Percentiles rank a stretch among this genome's conserved stretches.
These are phyloP conservation scores for Alternaria arborescens DNA, from an alignment of 2,329 filamentous ascomycete genomes.

Conservation along the genomic window DNA sequence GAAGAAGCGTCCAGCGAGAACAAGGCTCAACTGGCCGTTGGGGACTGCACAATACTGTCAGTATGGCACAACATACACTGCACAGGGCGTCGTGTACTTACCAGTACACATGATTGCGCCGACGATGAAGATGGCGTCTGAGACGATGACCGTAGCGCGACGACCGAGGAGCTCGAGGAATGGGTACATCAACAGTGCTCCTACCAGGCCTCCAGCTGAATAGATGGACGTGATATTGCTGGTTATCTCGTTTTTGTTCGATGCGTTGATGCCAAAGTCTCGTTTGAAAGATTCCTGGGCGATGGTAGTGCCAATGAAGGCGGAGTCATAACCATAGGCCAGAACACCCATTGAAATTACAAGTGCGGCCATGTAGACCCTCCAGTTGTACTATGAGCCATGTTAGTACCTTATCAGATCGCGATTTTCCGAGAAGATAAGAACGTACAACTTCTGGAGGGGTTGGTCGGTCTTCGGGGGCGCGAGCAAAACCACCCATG, in stretches of 20 bases:
- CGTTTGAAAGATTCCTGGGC: slow-evolving; percentile 58
- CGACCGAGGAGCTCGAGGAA: slow-evolving; percentile 58
- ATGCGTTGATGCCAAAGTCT: slow-evolving; percentile 51
- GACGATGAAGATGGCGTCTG: slow-evolving; percentile 56
- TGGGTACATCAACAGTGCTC: slow-evolving; percentile 59
- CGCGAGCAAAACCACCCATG: slow-evolving; percentile 55
- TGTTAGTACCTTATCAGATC: slow-evolving; percentile 12
- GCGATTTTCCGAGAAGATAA: background rate
- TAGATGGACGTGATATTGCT: slow-evolving; percentile 61
- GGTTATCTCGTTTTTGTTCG: slow-evolving; percentile 52
- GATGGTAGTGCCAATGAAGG: slow-evolving; percentile 65
- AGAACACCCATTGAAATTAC: slow-evolving; percentile 58
- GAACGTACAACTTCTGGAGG: slow-evolving; percentile 59
- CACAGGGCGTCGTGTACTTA: background rate
- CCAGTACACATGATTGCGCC: slow-evolving; percentile 51
- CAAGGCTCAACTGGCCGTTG: slow-evolving; percentile 44
- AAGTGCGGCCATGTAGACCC: slow-evolving; percentile 59
- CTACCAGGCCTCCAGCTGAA: slow-evolving; percentile 63
- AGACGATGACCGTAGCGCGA: slow-evolving; percentile 60
- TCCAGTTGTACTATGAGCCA: slow-evolving; percentile 57
- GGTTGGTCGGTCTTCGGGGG: slow-evolving; percentile 64
- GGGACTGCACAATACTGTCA: slow-evolving; percentile 24
- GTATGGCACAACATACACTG: background rate
- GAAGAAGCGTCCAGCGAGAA: slow-evolving; percentile 56
- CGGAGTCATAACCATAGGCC: slow-evolving; percentile 61